Percentiles rank a stretch among this genome's conserved stretches.
These are phyloP conservation scores for Graphilbum fragrans DNA, from an alignment of 2,329 filamentous ascomycete species.

Conservation along the genomic window DNA sequence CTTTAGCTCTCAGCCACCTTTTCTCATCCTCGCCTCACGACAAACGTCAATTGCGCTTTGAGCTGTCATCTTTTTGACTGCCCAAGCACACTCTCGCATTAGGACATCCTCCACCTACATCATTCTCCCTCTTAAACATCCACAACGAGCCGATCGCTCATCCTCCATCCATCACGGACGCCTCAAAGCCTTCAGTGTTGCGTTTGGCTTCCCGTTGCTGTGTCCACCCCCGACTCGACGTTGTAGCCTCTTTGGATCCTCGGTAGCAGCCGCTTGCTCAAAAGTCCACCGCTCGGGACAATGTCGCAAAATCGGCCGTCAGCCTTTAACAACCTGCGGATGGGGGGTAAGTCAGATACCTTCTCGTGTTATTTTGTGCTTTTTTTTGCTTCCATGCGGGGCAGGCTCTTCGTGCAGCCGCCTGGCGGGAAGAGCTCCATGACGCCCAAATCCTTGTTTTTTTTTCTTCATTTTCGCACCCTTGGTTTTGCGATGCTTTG, in stretches of 20 bases:
- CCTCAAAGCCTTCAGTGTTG: background rate
- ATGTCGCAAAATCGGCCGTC: constrained; percentile 91
- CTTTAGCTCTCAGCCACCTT: no score
- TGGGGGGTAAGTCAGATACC: constrained; percentile 73
- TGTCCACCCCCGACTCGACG: background rate
- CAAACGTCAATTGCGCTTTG: no score
- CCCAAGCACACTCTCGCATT: no score
- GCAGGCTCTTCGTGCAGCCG: no score
- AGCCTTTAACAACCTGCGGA: constrained; percentile 77
- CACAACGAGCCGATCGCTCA: no score
- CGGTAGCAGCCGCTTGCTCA: background rate
- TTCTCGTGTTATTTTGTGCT: background rate
- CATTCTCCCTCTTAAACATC: background rate
- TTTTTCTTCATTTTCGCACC: no score
- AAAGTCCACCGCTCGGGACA: background rate
- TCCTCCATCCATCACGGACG: background rate
- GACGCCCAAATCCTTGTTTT: background rate
- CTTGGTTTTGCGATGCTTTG: background rate
- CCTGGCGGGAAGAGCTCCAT: background rate
- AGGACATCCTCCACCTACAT: background rate
- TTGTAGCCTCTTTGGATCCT: background rate
- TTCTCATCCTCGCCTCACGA: no score
- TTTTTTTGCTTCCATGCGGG: background rate
- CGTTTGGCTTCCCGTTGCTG: background rate
- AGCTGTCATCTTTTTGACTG: no score